phyloP scores from a whole-genome alignment of 345 rosid genomes.

The Populus alba region DNA sequence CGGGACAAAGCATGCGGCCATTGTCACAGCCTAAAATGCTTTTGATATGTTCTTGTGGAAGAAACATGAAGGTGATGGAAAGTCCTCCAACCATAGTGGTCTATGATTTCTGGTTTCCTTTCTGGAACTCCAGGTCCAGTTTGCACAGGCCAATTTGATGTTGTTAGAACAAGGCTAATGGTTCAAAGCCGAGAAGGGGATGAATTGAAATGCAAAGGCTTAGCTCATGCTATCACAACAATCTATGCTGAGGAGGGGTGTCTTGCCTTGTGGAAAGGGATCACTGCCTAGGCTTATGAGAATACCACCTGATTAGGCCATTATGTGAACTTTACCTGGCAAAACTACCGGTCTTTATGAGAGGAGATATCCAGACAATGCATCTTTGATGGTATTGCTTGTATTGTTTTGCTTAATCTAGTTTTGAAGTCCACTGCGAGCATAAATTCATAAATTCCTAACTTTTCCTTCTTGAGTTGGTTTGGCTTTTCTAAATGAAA shows the following conservation, averaged over 20 bases:
- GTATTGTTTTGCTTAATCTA: slow-evolving; percentile 14
- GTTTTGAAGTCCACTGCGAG: slow-evolving; percentile 15
- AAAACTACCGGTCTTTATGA: slow-evolving; percentile 78
- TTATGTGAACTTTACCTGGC: slow-evolving; percentile 97
- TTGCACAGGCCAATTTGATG: slow-evolving; percentile 93
- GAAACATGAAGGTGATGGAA: slow-evolving; percentile 87
- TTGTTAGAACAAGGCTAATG: slow-evolving; percentile 94
- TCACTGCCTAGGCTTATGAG: slow-evolving; percentile 89
- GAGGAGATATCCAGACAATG: slow-evolving; percentile 49
- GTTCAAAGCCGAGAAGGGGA: slow-evolving; percentile 69
- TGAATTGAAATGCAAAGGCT: slow-evolving; percentile 69
- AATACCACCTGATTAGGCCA: slow-evolving; percentile 95
- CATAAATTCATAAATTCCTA: background rate
- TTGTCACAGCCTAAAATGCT: slow-evolving; percentile 85
- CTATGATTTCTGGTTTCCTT: slow-evolving; percentile 92
- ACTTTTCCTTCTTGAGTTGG: background rate
- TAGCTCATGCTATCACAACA: slow-evolving; percentile 80
- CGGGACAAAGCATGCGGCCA: slow-evolving; percentile 94
- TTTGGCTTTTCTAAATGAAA: background rate
- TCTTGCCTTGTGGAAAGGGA: slow-evolving; percentile 77
- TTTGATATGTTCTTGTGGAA: slow-evolving; percentile 79
- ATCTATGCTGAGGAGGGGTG: slow-evolving; percentile 81
- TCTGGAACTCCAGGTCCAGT: slow-evolving; percentile 90
- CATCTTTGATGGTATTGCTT: slow-evolving; percentile 42
- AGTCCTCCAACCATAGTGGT: slow-evolving; percentile 81